Percentiles rank a stretch among this genome's conserved stretches.
These are phyloP conservation scores for Cladosporium sphaerospermum DNA, from an alignment of 2,329 filamentous ascomycete genomes.

Conservation along the genomic window DNA sequence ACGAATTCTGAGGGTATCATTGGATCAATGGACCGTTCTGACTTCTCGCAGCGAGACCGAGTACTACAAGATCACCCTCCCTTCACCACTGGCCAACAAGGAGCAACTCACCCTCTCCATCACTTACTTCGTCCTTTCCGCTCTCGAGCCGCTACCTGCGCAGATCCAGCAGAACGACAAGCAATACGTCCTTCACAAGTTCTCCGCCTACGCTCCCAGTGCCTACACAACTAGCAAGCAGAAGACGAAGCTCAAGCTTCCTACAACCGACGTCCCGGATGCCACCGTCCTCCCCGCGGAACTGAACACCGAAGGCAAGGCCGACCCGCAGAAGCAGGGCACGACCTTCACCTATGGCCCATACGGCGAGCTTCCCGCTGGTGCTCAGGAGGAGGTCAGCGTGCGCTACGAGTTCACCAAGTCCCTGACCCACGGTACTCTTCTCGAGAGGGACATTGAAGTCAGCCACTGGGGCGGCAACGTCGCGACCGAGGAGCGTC, in stretches of 20 bases:
- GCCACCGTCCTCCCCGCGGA: slow-evolving; percentile 58
- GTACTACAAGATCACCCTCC: slow-evolving; percentile 79
- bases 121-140: slow-evolving; percentile 71
- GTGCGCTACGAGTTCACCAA: slow-evolving; percentile 95
- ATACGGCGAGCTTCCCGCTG: slow-evolving; percentile 75
- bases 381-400: slow-evolving; percentile 62
- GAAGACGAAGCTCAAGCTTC: slow-evolving; percentile 93
- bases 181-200: slow-evolving; percentile 80
- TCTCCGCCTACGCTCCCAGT: slow-evolving; percentile 78
- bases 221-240: slow-evolving; percentile 84
- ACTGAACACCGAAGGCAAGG: slow-evolving; percentile 52
- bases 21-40: background rate
- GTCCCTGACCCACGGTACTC: slow-evolving; percentile 71
- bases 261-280: slow-evolving; percentile 70
- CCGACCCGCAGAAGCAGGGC: slow-evolving; percentile 75
- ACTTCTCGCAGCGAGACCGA: slow-evolving; percentile 40
- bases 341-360: slow-evolving; percentile 84
- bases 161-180: slow-evolving; percentile 75
- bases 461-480: slow-evolving; percentile 98
- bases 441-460: slow-evolving; percentile 84
- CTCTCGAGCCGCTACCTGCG: slow-evolving; percentile 74
- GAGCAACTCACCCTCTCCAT: slow-evolving; percentile 82
- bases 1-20: background rate
- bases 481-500: slow-evolving; percentile 87
- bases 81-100: slow-evolving; percentile 66